These are phyloP conservation scores for Trametes cinnabarina DNA, from an alignment of 768 basidiomycete species.

Conservation along the genomic window DNA sequence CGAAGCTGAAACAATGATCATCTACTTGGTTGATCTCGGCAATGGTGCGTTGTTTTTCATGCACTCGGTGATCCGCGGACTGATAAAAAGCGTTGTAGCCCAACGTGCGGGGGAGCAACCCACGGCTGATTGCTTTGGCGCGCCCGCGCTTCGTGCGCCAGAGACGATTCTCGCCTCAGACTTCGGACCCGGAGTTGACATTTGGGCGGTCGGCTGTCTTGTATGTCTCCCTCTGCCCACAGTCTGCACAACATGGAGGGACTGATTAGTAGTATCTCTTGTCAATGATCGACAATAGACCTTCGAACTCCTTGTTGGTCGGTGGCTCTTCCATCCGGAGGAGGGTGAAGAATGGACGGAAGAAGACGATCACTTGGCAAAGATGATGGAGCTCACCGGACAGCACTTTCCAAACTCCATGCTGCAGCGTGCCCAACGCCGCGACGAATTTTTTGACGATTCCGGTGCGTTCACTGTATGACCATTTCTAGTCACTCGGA, in stretches of 20 bases:
- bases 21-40: constrained; percentile 21
- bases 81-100: constrained; percentile 6
- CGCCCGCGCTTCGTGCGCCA: constrained; percentile 28
- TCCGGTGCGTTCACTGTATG: not conserved
- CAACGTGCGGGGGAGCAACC: constrained; percentile 23
- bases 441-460: constrained; percentile 4
- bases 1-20: constrained; percentile 16
- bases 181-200: constrained; percentile 24
- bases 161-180: constrained; percentile 29
- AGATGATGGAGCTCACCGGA: constrained; percentile 31
- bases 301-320: constrained; percentile 28
- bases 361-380: constrained; percentile 33
- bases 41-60: constrained; percentile 16
- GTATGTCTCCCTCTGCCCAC: constrained; percentile 10
- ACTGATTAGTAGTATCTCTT: no score
- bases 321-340: constrained; percentile 25
- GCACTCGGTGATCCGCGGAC: not conserved
- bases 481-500: not conserved
- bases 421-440: constrained; percentile 18
- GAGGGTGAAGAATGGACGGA: constrained; percentile 18
- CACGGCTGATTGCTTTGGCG: constrained; percentile 15
- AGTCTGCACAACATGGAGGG: no score
- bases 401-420: constrained; percentile 21
- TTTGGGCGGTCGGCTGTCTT: constrained; percentile 34
- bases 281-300: constrained; percentile 9